These are phyloP conservation scores for Glonium stellatum DNA, from an alignment of 495 filamentous ascomycete species.

Conservation along the genomic window DNA sequence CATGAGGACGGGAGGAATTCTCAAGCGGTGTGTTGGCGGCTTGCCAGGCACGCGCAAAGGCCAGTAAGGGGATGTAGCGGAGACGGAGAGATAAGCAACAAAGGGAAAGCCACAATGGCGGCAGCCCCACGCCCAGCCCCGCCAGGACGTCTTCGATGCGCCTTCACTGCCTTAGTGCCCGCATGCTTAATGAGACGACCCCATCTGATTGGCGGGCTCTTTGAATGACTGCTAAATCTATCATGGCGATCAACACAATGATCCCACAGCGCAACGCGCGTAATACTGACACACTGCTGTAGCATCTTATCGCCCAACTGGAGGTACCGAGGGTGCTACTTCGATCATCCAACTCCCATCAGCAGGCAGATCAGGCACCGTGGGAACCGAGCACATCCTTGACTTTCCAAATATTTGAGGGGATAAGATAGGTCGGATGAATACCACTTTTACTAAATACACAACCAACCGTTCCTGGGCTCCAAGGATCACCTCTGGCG, in stretches of 20 bases:
- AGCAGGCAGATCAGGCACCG: no score
- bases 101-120: neutral
- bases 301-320: no score
- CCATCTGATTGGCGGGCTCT: neutral
- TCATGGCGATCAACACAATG: neutral
- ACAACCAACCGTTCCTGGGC: no score
- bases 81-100: neutral
- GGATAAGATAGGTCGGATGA: no score
- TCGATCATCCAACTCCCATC: no score
- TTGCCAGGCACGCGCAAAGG: neutral
- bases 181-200: neutral
- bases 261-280: neutral
- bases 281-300: no score
- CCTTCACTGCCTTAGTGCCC: slow-evolving; percentile 3
- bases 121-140: neutral
- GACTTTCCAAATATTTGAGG: no score
- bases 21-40: neutral
- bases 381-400: no score
- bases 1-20: neutral
- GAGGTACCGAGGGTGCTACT: no score
- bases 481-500: no score
- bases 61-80: neutral
- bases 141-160: neutral
- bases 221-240: neutral
- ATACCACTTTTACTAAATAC: no score